These are phyloP conservation scores for Naganishia vishniacii DNA, from an alignment of 768 basidiomycete genomes.

Conservation along the genomic window DNA sequence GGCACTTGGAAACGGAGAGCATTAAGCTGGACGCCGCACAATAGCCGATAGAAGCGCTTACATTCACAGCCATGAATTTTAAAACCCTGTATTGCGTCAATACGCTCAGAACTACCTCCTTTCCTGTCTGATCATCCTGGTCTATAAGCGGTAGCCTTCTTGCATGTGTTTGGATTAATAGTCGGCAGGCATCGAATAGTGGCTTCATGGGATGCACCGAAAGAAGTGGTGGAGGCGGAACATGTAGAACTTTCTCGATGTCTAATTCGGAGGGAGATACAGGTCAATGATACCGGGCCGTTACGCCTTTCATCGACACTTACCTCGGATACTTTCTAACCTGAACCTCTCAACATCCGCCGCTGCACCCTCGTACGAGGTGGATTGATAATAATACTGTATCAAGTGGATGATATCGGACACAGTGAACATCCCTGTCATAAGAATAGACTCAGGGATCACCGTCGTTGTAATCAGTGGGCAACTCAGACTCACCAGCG, in stretches of 20 bases:
- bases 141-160: slow-evolving; percentile 90
- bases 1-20: slow-evolving; percentile 57
- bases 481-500: slow-evolving; percentile 52
- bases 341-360: slow-evolving; percentile 89
- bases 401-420: slow-evolving; percentile 98
- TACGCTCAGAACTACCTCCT: slow-evolving; percentile 91
- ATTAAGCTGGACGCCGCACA: too few species aligned
- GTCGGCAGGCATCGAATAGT: slow-evolving; percentile 80
- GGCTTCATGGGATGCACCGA: slow-evolving; percentile 81
- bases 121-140: slow-evolving; percentile 83
- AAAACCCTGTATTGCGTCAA: slow-evolving; percentile 95
- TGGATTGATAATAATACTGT: slow-evolving; percentile 90
- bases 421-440: slow-evolving; percentile 91
- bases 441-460: not conserved
- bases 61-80: slow-evolving; percentile 97
- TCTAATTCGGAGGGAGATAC: slow-evolving; percentile 54
- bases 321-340: slow-evolving; percentile 81
- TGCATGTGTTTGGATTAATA: slow-evolving; percentile 90
- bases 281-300: too few species aligned
- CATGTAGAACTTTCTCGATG: slow-evolving; percentile 85
- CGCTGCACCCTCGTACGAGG: slow-evolving; percentile 73
- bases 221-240: slow-evolving; percentile 83
- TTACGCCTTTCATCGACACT: too few species aligned
- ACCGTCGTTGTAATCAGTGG: not conserved
- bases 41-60: slow-evolving; percentile 53